Percentiles rank a stretch among this genome's conserved stretches.
Evolutionary conservation across 768 basidiomycete species (phyloP).

Genomic region (Boletus edulis): DNA sequence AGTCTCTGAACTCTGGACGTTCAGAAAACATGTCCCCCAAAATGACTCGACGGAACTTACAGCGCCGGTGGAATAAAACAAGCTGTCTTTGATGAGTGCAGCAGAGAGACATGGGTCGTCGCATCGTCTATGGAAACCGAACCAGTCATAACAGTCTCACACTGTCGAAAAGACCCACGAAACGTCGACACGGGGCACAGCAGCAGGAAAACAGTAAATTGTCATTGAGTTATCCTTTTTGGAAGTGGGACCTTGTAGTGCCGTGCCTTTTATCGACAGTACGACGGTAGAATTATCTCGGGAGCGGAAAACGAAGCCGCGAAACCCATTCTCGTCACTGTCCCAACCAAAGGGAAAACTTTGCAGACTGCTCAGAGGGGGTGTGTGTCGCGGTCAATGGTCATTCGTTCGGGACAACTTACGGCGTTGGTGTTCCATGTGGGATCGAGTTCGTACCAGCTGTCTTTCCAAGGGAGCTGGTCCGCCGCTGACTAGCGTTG

Average conservation of each 20-base stretch:
- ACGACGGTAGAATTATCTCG: conserved; percentile 79
- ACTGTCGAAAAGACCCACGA: conserved; percentile 85
- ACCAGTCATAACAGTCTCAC: conserved; percentile 72
- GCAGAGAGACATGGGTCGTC: conserved; percentile 81
- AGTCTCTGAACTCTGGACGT: conserved; percentile 35
- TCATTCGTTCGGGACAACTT: conserved; percentile 19
- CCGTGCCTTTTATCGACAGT: conserved; percentile 89
- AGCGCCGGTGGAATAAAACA: conserved; percentile 91
- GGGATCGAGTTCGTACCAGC: conserved; percentile 80
- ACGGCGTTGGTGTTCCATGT: conserved; percentile 62
- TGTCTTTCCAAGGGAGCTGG: conserved; percentile 60
- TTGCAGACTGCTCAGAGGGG: conserved; percentile 36
- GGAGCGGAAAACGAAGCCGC: conserved; percentile 86
- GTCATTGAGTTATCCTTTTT: conserved; percentile 92
- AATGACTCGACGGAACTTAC: conserved; percentile 42
- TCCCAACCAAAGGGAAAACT: conserved; percentile 84
- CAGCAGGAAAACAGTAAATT: conserved; percentile 90
- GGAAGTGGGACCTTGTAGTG: conserved; percentile 79
- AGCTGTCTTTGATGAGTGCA: conserved; percentile 80
- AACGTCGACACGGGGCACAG: conserved; percentile 84
- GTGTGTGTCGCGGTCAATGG: too few relatives aligned
- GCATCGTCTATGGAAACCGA: conserved; percentile 62
- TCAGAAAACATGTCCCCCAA: conserved; percentile 4
- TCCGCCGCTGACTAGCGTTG: too few relatives aligned
- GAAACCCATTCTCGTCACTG: conserved; percentile 65